phyloP scores from a whole-genome alignment of 768 basidiomycete species.

The Strobilomyces echinocephalus region DNA sequence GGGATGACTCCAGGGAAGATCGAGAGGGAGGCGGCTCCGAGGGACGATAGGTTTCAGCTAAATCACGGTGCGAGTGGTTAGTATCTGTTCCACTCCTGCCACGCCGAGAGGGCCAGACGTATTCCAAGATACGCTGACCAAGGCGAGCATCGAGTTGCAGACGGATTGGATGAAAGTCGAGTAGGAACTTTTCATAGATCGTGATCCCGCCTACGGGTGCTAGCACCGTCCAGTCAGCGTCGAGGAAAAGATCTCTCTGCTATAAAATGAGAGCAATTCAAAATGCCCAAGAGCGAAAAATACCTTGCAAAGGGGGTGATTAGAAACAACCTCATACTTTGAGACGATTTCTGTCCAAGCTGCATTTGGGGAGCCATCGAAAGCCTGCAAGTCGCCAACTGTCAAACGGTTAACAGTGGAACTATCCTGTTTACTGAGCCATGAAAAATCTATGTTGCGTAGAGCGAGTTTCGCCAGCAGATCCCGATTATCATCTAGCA shows the following conservation, averaged over 20 bases:
- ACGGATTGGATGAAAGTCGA: conserved; percentile 80
- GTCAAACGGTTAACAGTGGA: conserved; percentile 75
- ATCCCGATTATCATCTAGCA: conserved; percentile 70
- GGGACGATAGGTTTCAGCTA: conserved; percentile 19
- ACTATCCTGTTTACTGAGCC: conserved; percentile 84
- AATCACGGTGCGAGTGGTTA: neutral
- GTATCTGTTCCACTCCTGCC: conserved; percentile 17
- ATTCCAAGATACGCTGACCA: conserved; percentile 79
- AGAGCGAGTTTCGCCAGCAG: conserved; percentile 85
- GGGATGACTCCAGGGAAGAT: conserved; percentile 51
- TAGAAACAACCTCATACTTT: conserved; percentile 66
- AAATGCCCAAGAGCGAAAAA: neutral
- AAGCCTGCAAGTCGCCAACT: conserved; percentile 74
- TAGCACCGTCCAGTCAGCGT: conserved; percentile 77
- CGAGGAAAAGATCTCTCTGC: conserved; percentile 68
- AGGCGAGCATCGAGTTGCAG: conserved; percentile 82
- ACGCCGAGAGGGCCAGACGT: conserved; percentile 73
- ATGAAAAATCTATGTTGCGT: conserved; percentile 70
- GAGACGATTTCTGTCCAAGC: conserved; percentile 85
- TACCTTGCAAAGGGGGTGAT: conserved; percentile 71
- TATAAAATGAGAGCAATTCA: conserved; percentile 6
- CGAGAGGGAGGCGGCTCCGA: conserved; percentile 27
- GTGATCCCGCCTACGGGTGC: conserved; percentile 91
- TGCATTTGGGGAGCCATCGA: conserved; percentile 80
- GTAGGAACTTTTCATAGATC: conserved; percentile 77